Base-by-base conservation (phyloP, 116 monocot genomes). In the Cymodocea nodosa region DNA sequence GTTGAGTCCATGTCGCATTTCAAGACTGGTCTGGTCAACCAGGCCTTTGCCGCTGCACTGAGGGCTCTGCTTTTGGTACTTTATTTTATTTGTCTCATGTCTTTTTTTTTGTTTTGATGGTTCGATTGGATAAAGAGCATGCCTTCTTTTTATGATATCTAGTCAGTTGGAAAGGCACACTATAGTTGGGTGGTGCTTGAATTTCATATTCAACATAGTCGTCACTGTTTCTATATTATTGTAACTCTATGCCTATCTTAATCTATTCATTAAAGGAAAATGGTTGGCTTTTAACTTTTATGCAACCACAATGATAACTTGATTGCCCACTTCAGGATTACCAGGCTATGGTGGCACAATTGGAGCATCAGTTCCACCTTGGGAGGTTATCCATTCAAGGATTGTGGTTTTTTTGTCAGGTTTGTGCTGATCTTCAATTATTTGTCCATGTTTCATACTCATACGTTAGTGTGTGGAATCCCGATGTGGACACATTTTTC, bases 401-500 rank as follows among this genome's bases (percentile, higher is more conserved):
- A 35, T 73, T 98, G 25, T 98, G 88, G 98, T 98, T 98, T 61
- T 98, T 78, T 66, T 98, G 98, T 76, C 98, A 98, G 89, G 98
- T 98, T 24, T 11, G 13, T 39, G 64, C 23, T 15, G 13, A 15
- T 44, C 44, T 44, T 44, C 11, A 11, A 44, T 49, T 44, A 18
- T 15, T 6, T 9, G 4, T 35, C 8, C 49, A 15, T 49, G 4
- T 49, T 44, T 22, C 11, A 5, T 3, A 30, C 35, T 60, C 34
- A 30, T 4, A 30, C 16, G 15, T 35, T 36, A 34, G 16, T 61
- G 14, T 35, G 17, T 56, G 56, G 23, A 4, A 15, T 56, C 23
- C 8, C 20, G 22, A 56, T 23, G 9, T 30, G 30, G 30, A 30
- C 30, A 30, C 30, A 30, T 18, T 52, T 71, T 52, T 40, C 0